phyloP scores from a whole-genome alignment of 345 rosid species.

The Syzygium aqueum region DNA sequence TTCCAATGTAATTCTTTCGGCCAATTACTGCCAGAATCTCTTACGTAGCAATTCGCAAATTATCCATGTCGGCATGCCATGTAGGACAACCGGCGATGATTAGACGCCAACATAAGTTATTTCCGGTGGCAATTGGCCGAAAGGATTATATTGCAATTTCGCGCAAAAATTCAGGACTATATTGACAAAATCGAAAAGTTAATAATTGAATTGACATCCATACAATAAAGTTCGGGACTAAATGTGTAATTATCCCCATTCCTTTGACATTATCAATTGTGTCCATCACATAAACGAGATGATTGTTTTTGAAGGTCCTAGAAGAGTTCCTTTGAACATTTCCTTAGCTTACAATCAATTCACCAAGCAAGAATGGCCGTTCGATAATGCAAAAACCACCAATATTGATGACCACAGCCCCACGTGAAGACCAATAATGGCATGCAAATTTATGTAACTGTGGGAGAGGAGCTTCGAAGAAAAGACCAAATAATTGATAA shows the following conservation, averaged over 20 bases:
- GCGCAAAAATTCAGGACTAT: too few relatives aligned
- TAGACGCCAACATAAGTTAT: too few relatives aligned
- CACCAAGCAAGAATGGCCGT: background rate
- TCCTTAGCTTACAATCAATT: background rate
- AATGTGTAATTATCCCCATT: background rate
- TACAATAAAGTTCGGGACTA: too few relatives aligned
- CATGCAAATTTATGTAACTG: background rate
- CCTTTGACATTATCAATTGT: background rate
- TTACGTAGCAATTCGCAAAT: too few relatives aligned
- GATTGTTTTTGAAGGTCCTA: background rate
- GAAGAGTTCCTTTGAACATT: background rate
- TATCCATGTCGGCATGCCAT: too few relatives aligned
- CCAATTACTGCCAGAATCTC: too few relatives aligned
- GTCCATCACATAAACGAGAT: background rate
- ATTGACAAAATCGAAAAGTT: too few relatives aligned
- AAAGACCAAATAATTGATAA: background rate
- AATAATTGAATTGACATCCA: too few relatives aligned
- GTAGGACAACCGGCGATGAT: too few relatives aligned
- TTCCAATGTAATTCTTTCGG: too few relatives aligned
- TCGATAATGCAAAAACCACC: background rate
- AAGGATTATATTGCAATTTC: too few relatives aligned
- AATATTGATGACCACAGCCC: background rate
- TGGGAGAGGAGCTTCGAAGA: background rate
- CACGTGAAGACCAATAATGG: conserved; percentile 38
- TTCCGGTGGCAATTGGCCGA: too few relatives aligned